A percentile compares a stretch with the other conserved stretches of the same genome.
These are phyloP conservation scores for Colletotrichum zoysiae DNA, from an alignment of 2,329 filamentous ascomycete species.

Conservation along the genomic window DNA sequence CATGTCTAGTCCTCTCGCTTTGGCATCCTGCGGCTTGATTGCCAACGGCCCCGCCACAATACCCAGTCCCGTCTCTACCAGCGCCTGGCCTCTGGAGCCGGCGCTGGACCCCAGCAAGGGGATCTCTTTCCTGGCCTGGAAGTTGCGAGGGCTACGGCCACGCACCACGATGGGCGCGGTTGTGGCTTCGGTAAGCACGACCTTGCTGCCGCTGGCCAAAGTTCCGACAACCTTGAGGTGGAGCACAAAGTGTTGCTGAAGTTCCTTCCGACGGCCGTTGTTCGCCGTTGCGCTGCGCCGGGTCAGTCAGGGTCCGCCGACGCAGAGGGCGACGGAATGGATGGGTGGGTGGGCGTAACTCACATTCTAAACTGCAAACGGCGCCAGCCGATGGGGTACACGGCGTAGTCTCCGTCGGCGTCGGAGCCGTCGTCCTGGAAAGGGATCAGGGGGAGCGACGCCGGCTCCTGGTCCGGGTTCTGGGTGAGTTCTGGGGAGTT, in stretches of 20 bases:
- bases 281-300: constrained; percentile 84
- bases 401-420: constrained; percentile 83
- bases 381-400: constrained; percentile 95
- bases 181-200: constrained; percentile 83
- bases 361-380: constrained; percentile 89
- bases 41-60: constrained; percentile 69
- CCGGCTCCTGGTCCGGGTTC: constrained; percentile 84
- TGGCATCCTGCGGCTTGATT: constrained; percentile 67
- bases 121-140: constrained; percentile 93
- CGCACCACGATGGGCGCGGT: constrained; percentile 95
- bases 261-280: constrained; percentile 92
- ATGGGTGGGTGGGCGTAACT: constrained; percentile 49
- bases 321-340: constrained; percentile 5
- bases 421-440: constrained; percentile 72
- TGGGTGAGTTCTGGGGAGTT: constrained; percentile 77
- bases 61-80: constrained; percentile 72
- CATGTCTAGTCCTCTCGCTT: constrained; percentile 64
- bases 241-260: constrained; percentile 96
- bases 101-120: constrained; percentile 84
- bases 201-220: constrained; percentile 84
- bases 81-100: constrained; percentile 81
- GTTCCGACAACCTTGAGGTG: constrained; percentile 89
- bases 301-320: constrained; percentile 41
- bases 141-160: constrained; percentile 92
- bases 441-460: constrained; percentile 80